Base-by-base conservation (phyloP, 495 filamentous ascomycete genomes). In the Amphirosellinia nigrospora region DNA sequence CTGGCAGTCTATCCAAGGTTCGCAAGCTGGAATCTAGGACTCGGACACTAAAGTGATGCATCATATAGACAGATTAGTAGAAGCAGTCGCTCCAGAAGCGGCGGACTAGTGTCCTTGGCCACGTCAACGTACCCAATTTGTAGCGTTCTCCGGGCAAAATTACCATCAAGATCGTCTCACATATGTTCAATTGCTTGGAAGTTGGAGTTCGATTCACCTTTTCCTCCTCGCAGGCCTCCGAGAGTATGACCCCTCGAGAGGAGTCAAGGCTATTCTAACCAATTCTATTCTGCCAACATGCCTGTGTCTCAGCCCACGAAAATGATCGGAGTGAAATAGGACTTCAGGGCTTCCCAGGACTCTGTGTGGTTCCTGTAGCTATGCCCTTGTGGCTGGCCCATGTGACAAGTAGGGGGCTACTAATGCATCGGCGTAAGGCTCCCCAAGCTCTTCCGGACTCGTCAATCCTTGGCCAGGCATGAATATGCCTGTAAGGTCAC, bases 401-500 rank as follows among this genome's bases (percentile, higher is more conserved):
- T n/a, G n/a, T n/a, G n/a, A n/a, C n/a, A n/a, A n/a, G n/a, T n/a
- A n/a, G 19, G 43, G 5, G 19, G 11, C 53, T 36, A 15, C 53
- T n/a, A 11, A 41, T 2, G 34, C 13, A 60, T 60, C 21, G 10
- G 41, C 4, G 23, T 60, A 36, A 60, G 13, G 56, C 56, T 36
- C n/a, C 19, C 56, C 19, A 60, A 39, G 56, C 56, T 13, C 15
- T 60, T 60, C n/a, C n/a, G 34, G 34, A 39, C 36, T 38, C 56
- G n/a, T 6, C 36, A 36, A 10, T 60, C 2, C n/a, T 60, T 21
- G n/a, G 10, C 5, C n/a, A 41, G 56, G 56, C 30, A 59, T 19
- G 13, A 59, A 60, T 60, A 23, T n/a, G 15, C 34, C 36, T 39
- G n/a, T 60, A 36, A 21, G 53, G 56, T 41, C 28, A 8, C 28